A percentile compares a stretch with the other conserved stretches of the same genome.
These are phyloP conservation scores for Gossypium arboreum DNA, from an alignment of 345 rosid species.

Conservation along the genomic window DNA sequence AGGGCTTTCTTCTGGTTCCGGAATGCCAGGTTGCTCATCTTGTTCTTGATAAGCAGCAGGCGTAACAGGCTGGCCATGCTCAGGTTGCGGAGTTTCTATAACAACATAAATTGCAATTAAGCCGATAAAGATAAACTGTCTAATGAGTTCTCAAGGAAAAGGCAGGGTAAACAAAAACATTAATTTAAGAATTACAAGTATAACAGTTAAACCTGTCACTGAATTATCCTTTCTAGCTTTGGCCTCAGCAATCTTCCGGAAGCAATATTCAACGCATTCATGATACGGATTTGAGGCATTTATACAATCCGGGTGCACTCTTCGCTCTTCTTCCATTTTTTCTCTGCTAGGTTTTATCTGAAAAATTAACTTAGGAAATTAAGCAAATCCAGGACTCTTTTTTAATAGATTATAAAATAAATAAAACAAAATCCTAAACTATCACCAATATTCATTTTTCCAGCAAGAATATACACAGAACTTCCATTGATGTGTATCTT, in stretches of 20 bases:
- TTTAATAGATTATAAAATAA: background rate
- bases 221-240: constrained; percentile 34
- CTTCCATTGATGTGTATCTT: background rate
- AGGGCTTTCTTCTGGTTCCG: constrained; percentile 37
- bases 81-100: constrained; percentile 39
- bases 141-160: background rate
- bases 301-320: constrained; percentile 61
- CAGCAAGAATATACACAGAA: background rate
- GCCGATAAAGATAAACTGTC: background rate
- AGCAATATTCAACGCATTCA: constrained; percentile 80
- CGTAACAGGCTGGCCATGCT: constrained; percentile 20
- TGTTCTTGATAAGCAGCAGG: constrained; percentile 28
- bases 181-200: background rate
- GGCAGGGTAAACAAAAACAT: background rate
- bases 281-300: constrained; percentile 75
- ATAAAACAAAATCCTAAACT: background rate
- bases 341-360: background rate
- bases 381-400: background rate
- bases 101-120: constrained; percentile 4
- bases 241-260: constrained; percentile 64
- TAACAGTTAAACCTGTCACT: constrained; percentile 32
- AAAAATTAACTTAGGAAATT: background rate
- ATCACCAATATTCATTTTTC: background rate
- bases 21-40: constrained; percentile 30
- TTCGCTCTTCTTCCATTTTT: constrained; percentile 43